Percentiles rank a stretch among this genome's conserved stretches.
Conservation (phyloP, 2,329 filamentous ascomycete species). For the Verticillium dahliae region DNA sequence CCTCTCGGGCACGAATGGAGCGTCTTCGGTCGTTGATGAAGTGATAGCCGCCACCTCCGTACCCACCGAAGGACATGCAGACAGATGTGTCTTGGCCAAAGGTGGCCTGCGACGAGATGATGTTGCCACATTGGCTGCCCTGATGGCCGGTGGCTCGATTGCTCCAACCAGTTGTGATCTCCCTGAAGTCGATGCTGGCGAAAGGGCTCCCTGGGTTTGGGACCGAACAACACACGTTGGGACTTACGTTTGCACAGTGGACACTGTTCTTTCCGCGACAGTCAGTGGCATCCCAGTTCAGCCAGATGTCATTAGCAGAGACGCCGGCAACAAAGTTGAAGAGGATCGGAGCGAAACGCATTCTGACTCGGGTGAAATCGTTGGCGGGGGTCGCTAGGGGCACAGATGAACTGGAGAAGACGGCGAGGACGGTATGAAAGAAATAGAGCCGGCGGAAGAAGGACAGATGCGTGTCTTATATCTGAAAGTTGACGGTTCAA, state of each 20-base stretch:
- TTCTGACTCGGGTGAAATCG: background rate
- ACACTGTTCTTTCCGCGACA: background rate
- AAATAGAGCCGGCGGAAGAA: too few species aligned
- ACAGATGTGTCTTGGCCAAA: background rate
- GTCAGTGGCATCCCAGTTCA: background rate
- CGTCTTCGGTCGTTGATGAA: background rate
- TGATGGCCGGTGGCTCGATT: background rate
- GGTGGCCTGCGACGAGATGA: background rate
- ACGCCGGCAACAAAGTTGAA: background rate
- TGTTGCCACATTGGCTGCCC: background rate
- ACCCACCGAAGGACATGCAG: background rate
- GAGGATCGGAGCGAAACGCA: background rate
- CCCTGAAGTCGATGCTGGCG: background rate
- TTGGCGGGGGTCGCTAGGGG: too few species aligned
- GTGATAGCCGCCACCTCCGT: background rate
- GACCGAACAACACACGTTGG: background rate
- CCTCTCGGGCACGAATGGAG: background rate
- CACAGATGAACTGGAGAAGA: too few species aligned
- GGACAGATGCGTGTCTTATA: too few species aligned
- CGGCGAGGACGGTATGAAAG: too few species aligned
- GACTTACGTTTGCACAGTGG: background rate
- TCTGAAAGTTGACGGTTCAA: too few species aligned
- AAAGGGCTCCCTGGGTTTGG: background rate
- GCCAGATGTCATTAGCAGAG: background rate
- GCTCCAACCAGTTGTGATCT: background rate